Base-by-base conservation (phyloP, 2,329 filamentous ascomycete genomes). In the Sarocladiaceae sp. region DNA sequence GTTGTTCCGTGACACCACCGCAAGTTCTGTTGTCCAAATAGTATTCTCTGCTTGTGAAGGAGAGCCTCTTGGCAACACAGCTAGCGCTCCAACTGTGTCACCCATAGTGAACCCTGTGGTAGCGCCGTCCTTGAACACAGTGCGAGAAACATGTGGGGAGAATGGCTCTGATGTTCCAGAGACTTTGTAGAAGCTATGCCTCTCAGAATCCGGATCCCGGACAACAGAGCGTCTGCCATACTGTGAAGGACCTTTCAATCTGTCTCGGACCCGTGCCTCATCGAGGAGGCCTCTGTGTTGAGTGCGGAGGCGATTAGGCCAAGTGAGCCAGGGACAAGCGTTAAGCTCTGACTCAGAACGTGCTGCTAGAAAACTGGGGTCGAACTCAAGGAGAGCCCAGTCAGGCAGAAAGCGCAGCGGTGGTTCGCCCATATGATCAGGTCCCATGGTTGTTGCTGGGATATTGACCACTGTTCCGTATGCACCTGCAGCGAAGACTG, bases 21-120 rank as follows among this genome's bases (percentile, higher is more conserved):
- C 33, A 18, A 35, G 33, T 35, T 35, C 16, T 9, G 33, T 35
- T 9, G 33, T 20, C 33, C 33, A 35, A 19, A 21, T 35, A 35
- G 33, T 11, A 35, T 15, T 19, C 33, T 20, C 33, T 6, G 19
- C 10, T 19, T 9, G 18, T 9, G 19, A 11, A 20, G 33, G 18
- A 21, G 19, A 20, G 10, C 9, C 16, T 19, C 33, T 35, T 35
- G 33, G 33, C 9, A 35, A 4, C 21, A 35, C 33, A 10, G 33
- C 33, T 21, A 19, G 33, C 21, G 33, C 33, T 19, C 33, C 33
- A 19, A 21, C 33, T 10, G 33, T 21, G 33, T 35, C 15, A 21
- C 33, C 33, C 18, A 18, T 7, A 15, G 33, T 35, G 18, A 35
- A 35, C n/a, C 33, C 33, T 21, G 33, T 19, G 18, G 15, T 35